Base-by-base conservation (phyloP, 345 rosid genomes). In the Capsella bursapastoris region DNA sequence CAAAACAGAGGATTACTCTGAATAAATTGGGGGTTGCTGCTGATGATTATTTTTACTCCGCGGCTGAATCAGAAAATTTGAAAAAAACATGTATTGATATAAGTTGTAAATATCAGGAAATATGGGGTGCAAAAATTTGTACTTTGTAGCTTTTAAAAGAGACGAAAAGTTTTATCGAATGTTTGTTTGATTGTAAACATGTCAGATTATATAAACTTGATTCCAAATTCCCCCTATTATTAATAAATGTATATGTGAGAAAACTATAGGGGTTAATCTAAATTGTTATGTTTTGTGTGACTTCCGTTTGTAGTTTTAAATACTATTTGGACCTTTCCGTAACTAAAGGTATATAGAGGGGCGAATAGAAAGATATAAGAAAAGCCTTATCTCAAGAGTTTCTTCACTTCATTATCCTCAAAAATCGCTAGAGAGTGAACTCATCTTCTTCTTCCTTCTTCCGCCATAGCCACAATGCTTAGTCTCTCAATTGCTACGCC, bases 401-500 rank as follows among this genome's bases (percentile, higher is more conserved):
- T 32, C 35, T 37, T 34, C 37, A 18, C 37, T 37, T 64, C 66
- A 0, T 76, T 70, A 76, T 76, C 70, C 66, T 70, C 71, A 69
- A 38, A 22, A 47, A 69, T 29, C 60, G 71, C n/a, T 55, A 9
- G 57, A 10, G 56, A 75, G 68, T 75, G 58, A 57, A 10, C 7
- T 12, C n/a, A 3, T 5, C 32, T 14, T 35, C 4, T n/a, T 38
- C 41, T 9, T 8, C 7, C 64, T 60, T 68, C 66, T 64, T 45
- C 61, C 40, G 55, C 76, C 76, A 71, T 70, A 77, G 57, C 68
- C 32, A 67, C 71, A 49, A 90, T 89, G 98, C 68, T 86, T 80
- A 77, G 87, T 66, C 79, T 88, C 70, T 83, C 97, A 1, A 53
- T 79, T 55, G 78, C 87, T 34, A 62, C 90, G 48, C 84, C 88